Evolutionary conservation across 768 basidiomycete species (phyloP).

Genomic region (Calvatia gigantea): DNA sequence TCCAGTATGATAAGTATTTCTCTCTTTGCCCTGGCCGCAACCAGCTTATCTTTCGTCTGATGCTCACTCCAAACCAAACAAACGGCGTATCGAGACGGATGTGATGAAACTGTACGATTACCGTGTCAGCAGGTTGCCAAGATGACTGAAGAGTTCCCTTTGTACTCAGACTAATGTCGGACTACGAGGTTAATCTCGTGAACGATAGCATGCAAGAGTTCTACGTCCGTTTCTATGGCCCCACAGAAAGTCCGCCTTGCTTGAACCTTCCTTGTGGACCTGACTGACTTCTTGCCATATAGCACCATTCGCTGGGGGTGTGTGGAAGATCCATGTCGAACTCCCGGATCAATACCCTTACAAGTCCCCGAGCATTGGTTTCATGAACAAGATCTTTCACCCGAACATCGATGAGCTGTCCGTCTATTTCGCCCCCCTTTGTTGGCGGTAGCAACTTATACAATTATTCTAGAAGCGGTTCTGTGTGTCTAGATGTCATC

Average conservation of each 20-base stretch:
- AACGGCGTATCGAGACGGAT: slow-evolving; percentile 96
- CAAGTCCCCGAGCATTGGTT: slow-evolving; percentile 98
- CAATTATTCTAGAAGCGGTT: slow-evolving; percentile 69
- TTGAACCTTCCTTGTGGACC: not conserved
- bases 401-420: slow-evolving; percentile 99
- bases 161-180: slow-evolving; percentile 83
- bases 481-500: slow-evolving; percentile 97
- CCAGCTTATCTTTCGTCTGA: slow-evolving; percentile 16
- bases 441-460: slow-evolving; percentile 1
- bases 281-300: slow-evolving; percentile 7
- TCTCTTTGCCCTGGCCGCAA: not conserved
- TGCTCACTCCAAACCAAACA: slow-evolving; percentile 73
- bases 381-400: slow-evolving; percentile 99
- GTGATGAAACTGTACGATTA: slow-evolving; percentile 92
- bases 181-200: slow-evolving; percentile 95
- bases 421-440: slow-evolving; percentile 30
- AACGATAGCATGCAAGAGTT: slow-evolving; percentile 99
- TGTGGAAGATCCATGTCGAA: slow-evolving; percentile 99
- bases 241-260: slow-evolving; percentile 81
- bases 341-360: slow-evolving; percentile 98
- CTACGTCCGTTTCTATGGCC: slow-evolving; percentile 94
- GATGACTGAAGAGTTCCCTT: slow-evolving; percentile 1
- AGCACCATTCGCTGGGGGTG: slow-evolving; percentile 97
- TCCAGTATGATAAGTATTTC: slow-evolving; percentile 16
- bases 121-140: not conserved